Evolutionary conservation across 768 basidiomycete species (phyloP), one percentile per base, ranked within the genome.

Genomic region (Lactarius psammicola): DNA sequence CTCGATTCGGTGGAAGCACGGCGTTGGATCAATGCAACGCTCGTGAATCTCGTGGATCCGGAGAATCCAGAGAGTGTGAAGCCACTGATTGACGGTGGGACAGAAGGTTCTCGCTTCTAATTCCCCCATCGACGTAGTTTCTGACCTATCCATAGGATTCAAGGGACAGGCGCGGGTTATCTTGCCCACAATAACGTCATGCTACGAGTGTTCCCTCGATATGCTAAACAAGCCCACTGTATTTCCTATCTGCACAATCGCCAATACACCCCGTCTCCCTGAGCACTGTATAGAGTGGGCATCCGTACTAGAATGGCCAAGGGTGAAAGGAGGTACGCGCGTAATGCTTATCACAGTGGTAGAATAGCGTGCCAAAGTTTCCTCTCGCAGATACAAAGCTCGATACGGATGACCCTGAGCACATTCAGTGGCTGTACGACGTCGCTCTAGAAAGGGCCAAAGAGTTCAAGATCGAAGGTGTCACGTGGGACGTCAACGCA

Each of bases 201-300:
- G 97, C 75, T 98, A 98, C 72, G 97, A 99, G 76, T 99, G 97
- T 75, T 93, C 93, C 2, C 87, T 99, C 56, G 95, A 98, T 74
- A 98, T 98, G 92, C 85, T 98, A 60, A 98, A 97, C 77, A 98
- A 98, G 68, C 95, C 89, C 1, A 97, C 95, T 46, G 90, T 89
- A 15, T 99, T 95, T 75, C 97, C 97, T 2, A 98, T 99, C 62
- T 99, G 97, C 74, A 99, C 97, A 7, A 98, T 99, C 70, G 96
- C 97, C 64, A 98, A 98, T 74, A 99, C 97, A 0, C 97, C 97
- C 31, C 91, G 97, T 63, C 82, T 98, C 28, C 97, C 97, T 1
- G 97, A 99, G 73, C 97, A 99, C 73, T 98, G 97, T 74, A 98
- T 99, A 72, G 97, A 98, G 77, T 99, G 97, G 97, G 97, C 97